These are phyloP conservation scores for Alloteropsis angusta DNA, from an alignment of 202 grass and related monocot species.

Conservation along the genomic window DNA sequence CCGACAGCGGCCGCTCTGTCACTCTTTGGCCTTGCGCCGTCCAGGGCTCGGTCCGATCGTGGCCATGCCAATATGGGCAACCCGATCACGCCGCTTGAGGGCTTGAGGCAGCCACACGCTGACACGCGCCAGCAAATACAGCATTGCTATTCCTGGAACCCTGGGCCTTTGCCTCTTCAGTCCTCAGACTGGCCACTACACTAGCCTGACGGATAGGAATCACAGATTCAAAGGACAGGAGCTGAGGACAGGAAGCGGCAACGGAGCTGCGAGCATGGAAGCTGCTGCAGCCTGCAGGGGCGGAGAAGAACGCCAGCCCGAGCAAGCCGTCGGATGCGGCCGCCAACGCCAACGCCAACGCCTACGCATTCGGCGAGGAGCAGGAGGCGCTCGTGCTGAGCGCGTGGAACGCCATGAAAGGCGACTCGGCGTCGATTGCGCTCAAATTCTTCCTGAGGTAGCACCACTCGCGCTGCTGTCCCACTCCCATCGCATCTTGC, in stretches of 20 bases:
- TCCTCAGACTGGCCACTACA: background rate
- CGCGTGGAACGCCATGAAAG: conserved; percentile 51
- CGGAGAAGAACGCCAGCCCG: background rate
- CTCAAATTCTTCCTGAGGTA: conserved; percentile 57
- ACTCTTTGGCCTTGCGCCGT: background rate
- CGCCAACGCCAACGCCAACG: background rate
- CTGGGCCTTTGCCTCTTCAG: background rate
- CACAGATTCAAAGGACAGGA: background rate
- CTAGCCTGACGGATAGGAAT: background rate
- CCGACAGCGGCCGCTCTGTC: too few species aligned
- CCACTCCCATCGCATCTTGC: background rate
- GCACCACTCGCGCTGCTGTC: background rate
- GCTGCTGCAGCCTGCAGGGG: too few species aligned
- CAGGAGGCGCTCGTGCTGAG: conserved; percentile 39
- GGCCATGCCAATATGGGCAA: background rate
- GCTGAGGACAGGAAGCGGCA: background rate
- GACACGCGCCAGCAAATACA: background rate
- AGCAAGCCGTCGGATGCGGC: background rate
- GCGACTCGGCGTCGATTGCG: conserved; percentile 19
- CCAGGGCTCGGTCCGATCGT: background rate
- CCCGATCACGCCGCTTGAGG: background rate
- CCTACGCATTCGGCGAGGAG: conserved; percentile 27
- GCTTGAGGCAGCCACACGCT: conserved; percentile 15
- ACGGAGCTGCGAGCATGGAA: background rate
- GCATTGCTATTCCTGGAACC: background rate